Conservation (phyloP, 2,329 filamentous ascomycete genomes). For the Monosporascus sp. region DNA sequence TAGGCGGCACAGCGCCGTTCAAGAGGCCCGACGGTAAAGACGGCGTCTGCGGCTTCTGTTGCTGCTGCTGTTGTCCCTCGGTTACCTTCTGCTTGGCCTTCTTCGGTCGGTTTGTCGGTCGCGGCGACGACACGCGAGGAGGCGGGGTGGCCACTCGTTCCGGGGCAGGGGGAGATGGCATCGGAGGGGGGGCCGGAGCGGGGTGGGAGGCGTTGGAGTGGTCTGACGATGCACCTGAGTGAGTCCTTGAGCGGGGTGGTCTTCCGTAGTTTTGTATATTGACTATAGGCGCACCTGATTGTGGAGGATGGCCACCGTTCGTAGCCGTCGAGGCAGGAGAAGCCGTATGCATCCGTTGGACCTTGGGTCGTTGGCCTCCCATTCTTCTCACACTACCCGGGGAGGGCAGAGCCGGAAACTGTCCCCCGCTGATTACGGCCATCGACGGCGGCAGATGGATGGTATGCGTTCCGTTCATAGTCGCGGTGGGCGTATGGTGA, state of each 20-base stretch:
- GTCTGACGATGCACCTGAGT: constrained; percentile 53
- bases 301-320: constrained; percentile 34
- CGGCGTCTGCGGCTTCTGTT: constrained; percentile 22
- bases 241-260: constrained; percentile 48
- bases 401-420: constrained; percentile 74
- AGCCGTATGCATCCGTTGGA: constrained; percentile 67
- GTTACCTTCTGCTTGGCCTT: constrained; percentile 45
- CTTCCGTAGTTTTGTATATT: constrained; percentile 36
- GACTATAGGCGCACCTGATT: constrained; percentile 28
- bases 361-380: constrained; percentile 40
- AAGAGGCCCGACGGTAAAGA: constrained; percentile 59
- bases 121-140: constrained; percentile 43
- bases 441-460: constrained; percentile 58
- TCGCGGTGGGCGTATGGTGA: constrained; percentile 17
- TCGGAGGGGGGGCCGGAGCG: constrained; percentile 43
- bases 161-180: constrained; percentile 45
- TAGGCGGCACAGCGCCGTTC: constrained; percentile 82
- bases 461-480: constrained; percentile 19
- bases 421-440: constrained; percentile 72
- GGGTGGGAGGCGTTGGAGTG: constrained; percentile 37
- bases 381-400: constrained; percentile 59
- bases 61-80: constrained; percentile 32
- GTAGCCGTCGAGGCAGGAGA: constrained; percentile 62
- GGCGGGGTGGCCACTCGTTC: constrained; percentile 53
- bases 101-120: constrained; percentile 39